Evolutionary conservation across 106 monocot species (phyloP).

Genomic region (Chionographis japonica): DNA sequence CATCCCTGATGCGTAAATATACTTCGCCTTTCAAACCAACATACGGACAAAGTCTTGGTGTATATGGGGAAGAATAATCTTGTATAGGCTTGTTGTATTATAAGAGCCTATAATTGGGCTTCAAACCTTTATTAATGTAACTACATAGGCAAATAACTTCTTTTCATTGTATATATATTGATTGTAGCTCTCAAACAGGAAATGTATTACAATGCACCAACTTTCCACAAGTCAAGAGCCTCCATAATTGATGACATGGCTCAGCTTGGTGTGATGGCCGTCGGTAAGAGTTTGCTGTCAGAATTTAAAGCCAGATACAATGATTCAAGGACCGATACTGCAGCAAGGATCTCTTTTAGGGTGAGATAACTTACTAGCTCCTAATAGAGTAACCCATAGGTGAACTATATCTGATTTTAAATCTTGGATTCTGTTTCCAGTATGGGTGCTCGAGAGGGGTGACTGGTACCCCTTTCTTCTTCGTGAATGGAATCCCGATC

Average conservation of each 20-base stretch:
- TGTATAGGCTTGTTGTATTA: too few relatives aligned
- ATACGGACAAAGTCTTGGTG: too few relatives aligned
- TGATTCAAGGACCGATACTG: conserved; percentile 34
- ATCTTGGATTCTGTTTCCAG: conserved; percentile 16
- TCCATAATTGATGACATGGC: conserved; percentile 26
- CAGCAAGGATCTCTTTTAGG: conserved; percentile 56
- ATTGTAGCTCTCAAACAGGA: conserved; percentile 24
- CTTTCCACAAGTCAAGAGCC: conserved; percentile 38
- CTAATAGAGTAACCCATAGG: too few relatives aligned
- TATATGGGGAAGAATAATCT: too few relatives aligned
- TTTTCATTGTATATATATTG: too few relatives aligned
- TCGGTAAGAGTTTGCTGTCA: conserved; percentile 28
- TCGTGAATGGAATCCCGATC: conserved; percentile 58
- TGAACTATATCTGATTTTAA: too few relatives aligned
- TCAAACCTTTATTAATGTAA: too few relatives aligned
- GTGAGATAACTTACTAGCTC: conserved; percentile 10
- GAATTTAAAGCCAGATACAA: conserved; percentile 39
- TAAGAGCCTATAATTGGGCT: too few relatives aligned
- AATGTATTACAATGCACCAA: conserved; percentile 53
- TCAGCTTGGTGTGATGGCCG: conserved; percentile 23
- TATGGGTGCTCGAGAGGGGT: conserved; percentile 68
- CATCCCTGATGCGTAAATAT: too few relatives aligned
- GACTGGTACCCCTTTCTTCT: conserved; percentile 54
- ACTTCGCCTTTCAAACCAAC: too few relatives aligned
- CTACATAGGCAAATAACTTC: not conserved